Percentiles rank a stretch among this genome's conserved stretches.
Conservation (phyloP, 1,139 yeast genomes). For the Hemisphaericaspora xylanilytica region DNA sequence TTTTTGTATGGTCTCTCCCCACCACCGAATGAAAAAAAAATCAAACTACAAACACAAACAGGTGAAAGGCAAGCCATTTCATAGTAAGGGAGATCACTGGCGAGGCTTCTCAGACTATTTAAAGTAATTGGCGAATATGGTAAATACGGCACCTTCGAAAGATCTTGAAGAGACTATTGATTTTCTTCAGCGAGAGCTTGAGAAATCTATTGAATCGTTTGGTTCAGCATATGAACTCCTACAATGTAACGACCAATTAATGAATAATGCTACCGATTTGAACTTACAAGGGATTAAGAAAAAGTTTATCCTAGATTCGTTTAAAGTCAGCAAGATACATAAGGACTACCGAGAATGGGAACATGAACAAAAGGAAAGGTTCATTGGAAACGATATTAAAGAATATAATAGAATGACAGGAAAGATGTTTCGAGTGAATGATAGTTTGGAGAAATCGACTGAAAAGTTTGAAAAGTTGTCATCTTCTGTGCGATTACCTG, state of each 20-base stretch:
- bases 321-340: conserved; percentile 31
- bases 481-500: conserved; percentile 28
- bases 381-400: conserved; percentile 24
- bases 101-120: no score
- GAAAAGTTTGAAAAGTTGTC: conserved; percentile 25
- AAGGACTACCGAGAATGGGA: conserved; percentile 35
- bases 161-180: conserved; percentile 2
- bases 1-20: no score
- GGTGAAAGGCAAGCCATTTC: no score
- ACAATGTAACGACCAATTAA: conserved; percentile 8
- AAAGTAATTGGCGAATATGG: no score
- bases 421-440: conserved; percentile 29
- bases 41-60: no score
- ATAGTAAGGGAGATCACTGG: no score
- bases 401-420: conserved; percentile 33
- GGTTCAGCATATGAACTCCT: conserved; percentile 17
- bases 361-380: conserved; percentile 16
- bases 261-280: conserved; percentile 5
- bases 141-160: not conserved
- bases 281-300: conserved; percentile 16
- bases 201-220: conserved; percentile 12
- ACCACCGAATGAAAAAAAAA: no score
- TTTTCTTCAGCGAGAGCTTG: conserved; percentile 6
- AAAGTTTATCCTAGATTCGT: conserved; percentile 34
- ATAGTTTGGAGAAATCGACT: conserved; percentile 22